Conservation (phyloP, 169 alveolate species). For the Plasmodium blacklocki region DNA sequence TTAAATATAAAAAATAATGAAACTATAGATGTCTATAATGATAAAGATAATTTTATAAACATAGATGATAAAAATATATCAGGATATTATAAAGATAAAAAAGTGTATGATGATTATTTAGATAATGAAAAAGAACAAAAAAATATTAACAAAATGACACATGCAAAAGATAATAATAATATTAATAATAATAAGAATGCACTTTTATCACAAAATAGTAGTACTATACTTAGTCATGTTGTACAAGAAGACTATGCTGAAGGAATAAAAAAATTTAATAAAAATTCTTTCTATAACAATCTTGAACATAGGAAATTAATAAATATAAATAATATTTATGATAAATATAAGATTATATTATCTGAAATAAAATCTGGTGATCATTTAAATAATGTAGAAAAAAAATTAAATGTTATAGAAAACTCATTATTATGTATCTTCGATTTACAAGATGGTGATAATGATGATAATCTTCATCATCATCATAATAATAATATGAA, state of each 20-base stretch:
- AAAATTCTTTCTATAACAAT: background rate
- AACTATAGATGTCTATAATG: conserved; percentile 5
- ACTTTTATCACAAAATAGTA: too few relatives aligned
- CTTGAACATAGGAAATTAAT: conserved; percentile 10
- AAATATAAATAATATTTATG: conserved; percentile 35
- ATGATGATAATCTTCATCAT: too few relatives aligned
- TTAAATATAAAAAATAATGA: background rate
- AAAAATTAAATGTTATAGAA: conserved; percentile 37
- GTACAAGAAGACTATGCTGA: background rate
- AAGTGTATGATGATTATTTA: background rate
- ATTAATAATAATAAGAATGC: too few relatives aligned
- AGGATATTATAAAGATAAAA: background rate
- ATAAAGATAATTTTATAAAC: conserved; percentile 9
- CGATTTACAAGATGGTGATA: conserved; percentile 12
- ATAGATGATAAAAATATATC: background rate
- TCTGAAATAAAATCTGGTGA: conserved; percentile 55
- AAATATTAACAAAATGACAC: too few relatives aligned
- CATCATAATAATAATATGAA: background rate
- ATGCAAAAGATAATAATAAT: too few relatives aligned
- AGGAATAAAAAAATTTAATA: conserved; percentile 8
- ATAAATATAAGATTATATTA: conserved; percentile 62
- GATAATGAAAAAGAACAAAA: too few relatives aligned
- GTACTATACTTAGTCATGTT: background rate
- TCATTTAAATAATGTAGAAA: conserved; percentile 31
- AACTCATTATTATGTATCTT: conserved; percentile 24